phyloP scores from a whole-genome alignment of 2,329 filamentous ascomycete genomes.

The Trichoderma atroviride region DNA sequence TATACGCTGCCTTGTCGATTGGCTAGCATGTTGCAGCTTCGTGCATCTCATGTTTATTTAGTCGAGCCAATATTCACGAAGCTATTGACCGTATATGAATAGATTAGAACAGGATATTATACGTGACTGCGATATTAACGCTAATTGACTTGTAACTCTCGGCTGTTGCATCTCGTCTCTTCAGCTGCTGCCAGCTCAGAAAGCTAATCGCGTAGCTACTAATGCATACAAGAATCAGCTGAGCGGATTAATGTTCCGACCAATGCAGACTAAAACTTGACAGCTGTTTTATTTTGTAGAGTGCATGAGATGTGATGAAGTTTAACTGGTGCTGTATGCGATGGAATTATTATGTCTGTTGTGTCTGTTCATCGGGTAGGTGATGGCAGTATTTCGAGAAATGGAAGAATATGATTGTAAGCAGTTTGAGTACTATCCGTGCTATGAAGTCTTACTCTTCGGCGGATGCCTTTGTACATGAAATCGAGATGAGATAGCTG shows the following conservation, averaged over 20 bases:
- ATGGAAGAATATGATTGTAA: neutral
- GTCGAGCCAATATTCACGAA: neutral
- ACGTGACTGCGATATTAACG: neutral
- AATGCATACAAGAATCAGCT: neutral
- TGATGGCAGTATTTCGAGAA: neutral
- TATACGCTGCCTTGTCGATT: neutral
- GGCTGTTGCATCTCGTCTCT: neutral
- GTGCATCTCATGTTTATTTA: neutral
- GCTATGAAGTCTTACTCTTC: neutral
- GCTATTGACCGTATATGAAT: neutral
- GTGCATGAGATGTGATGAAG: slow-evolving; percentile 4
- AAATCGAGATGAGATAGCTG: neutral
- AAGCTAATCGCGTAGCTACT: neutral
- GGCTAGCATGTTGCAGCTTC: neutral
- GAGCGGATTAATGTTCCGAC: neutral
- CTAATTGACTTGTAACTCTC: neutral
- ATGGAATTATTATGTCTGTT: neutral
- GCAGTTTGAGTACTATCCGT: neutral
- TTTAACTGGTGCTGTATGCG: neutral
- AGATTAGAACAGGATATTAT: neutral
- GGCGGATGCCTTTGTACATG: neutral
- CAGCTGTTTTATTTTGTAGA: neutral
- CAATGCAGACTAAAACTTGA: neutral
- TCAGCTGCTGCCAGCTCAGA: neutral
- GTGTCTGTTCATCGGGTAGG: no score